Evolutionary conservation across 108 stramenopile genomes (phyloP).

Genomic region (Fistulifera solaris): DNA sequence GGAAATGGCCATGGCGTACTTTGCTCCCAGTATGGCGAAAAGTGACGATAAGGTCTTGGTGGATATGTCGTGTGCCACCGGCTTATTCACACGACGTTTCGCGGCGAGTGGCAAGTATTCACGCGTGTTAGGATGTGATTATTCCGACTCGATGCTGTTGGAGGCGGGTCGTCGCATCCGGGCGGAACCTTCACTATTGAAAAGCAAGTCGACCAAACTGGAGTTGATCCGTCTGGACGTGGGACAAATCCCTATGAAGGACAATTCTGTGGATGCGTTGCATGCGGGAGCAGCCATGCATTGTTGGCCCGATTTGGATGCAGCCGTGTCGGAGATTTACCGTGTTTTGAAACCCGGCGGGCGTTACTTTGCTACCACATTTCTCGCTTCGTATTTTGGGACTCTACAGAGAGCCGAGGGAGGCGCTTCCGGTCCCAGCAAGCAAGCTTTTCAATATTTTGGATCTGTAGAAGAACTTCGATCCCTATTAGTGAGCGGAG

Average conservation of each 20-base stretch:
- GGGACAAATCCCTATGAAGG: slow-evolving; percentile 75
- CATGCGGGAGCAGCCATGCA: slow-evolving; percentile 98
- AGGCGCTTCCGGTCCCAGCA: slow-evolving; percentile 30
- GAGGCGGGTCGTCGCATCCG: slow-evolving; percentile 78
- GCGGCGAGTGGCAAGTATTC: slow-evolving; percentile 52
- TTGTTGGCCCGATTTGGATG: slow-evolving; percentile 89
- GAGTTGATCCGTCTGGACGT: slow-evolving; percentile 89
- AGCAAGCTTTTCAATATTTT: slow-evolving; percentile 82
- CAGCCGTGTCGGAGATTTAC: slow-evolving; percentile 69
- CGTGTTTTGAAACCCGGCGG: slow-evolving; percentile 90
- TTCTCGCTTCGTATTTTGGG: slow-evolving; percentile 63
- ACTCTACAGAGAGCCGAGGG: slow-evolving; percentile 26
- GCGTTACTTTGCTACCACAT: slow-evolving; percentile 90
- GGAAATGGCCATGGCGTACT: slow-evolving; percentile 70
- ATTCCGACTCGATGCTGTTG: slow-evolving; percentile 82
- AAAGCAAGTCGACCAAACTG: slow-evolving; percentile 26
- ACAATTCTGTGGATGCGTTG: slow-evolving; percentile 57
- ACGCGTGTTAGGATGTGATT: slow-evolving; percentile 89
- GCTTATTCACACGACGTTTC: slow-evolving; percentile 85
- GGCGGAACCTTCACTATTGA: slow-evolving; percentile 31
- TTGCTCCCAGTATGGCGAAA: slow-evolving; percentile 45
- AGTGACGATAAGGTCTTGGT: slow-evolving; percentile 48
- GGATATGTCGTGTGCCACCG: slow-evolving; percentile 93
- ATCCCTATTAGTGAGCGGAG: slow-evolving; percentile 48
- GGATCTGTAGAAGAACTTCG: slow-evolving; percentile 44